Evolutionary conservation across 345 rosid genomes (phyloP).

Genomic region (Aquilaria yunnanensis): DNA sequence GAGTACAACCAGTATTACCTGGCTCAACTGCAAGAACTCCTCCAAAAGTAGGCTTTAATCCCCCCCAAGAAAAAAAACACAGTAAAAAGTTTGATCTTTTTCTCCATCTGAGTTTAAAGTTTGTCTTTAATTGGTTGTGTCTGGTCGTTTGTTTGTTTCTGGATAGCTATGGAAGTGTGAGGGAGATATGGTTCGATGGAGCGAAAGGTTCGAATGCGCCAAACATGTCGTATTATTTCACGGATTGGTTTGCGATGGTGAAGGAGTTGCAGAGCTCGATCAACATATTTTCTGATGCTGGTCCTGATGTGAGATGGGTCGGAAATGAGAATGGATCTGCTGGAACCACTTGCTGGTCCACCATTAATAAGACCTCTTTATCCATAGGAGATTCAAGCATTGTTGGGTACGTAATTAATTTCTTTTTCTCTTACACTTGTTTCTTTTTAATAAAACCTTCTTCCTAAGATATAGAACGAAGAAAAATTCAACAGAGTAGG

Average conservation of each 20-base stretch:
- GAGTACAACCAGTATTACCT: constrained; percentile 61
- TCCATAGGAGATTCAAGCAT: constrained; percentile 54
- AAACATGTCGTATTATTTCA: constrained; percentile 58
- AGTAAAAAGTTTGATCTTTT: not conserved
- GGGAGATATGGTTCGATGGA: constrained; percentile 83
- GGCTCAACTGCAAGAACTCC: constrained; percentile 67
- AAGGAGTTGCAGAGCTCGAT: constrained; percentile 63
- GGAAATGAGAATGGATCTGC: constrained; percentile 64
- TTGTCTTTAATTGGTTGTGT: not conserved
- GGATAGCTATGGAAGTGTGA: constrained; percentile 46
- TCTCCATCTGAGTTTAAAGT: not conserved
- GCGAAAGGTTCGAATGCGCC: constrained; percentile 52
- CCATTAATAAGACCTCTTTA: constrained; percentile 54
- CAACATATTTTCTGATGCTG: constrained; percentile 72
- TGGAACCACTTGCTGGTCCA: constrained; percentile 58
- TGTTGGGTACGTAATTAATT: constrained; percentile 27
- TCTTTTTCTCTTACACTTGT: not conserved
- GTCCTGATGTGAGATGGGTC: constrained; percentile 67
- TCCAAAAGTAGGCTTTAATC: constrained; percentile 27
- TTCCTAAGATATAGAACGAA: not conserved
- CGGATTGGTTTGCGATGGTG: constrained; percentile 75
- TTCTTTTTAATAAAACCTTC: not conserved
- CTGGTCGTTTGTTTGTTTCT: not conserved
- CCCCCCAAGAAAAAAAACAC: not conserved
- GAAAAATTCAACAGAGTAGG: not conserved